phyloP scores from a whole-genome alignment of 768 basidiomycete genomes.

The Neoboletus magnificus region DNA sequence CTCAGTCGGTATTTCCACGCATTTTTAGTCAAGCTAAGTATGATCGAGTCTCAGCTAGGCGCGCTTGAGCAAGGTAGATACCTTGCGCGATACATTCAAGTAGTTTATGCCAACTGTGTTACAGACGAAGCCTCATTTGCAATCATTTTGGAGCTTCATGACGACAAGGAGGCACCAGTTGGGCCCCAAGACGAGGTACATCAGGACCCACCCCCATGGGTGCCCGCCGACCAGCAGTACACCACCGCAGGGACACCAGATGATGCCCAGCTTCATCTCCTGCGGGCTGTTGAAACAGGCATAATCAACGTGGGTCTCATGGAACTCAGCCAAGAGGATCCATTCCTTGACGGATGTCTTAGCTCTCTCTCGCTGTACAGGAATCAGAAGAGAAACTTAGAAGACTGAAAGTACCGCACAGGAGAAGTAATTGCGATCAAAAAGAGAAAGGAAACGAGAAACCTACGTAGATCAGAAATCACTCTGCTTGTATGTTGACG shows the following conservation, averaged over 20 bases:
- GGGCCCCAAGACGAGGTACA: slow-evolving; percentile 43
- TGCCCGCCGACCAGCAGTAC: slow-evolving; percentile 66
- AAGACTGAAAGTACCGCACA: slow-evolving; percentile 5
- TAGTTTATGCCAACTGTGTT: neutral
- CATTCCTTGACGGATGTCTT: slow-evolving; percentile 2
- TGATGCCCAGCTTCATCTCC: slow-evolving; percentile 65
- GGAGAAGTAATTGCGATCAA: slow-evolving; percentile 1
- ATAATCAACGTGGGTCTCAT: slow-evolving; percentile 62
- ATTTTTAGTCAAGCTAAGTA: slow-evolving; percentile 75
- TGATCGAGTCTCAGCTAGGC: slow-evolving; percentile 71
- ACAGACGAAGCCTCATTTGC: slow-evolving; percentile 75
- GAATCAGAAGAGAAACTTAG: slow-evolving; percentile 71
- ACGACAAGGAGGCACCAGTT: slow-evolving; percentile 55
- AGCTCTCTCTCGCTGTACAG: slow-evolving; percentile 77
- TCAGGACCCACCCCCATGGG: slow-evolving; percentile 72
- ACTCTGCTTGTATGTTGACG: neutral
- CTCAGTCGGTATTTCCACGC: slow-evolving; percentile 79
- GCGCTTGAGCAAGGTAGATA: slow-evolving; percentile 51
- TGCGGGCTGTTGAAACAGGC: slow-evolving; percentile 81
- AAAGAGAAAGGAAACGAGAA: slow-evolving; percentile 12
- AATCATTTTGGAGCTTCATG: slow-evolving; percentile 76
- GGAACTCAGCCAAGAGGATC: neutral
- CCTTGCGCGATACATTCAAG: neutral
- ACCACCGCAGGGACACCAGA: slow-evolving; percentile 67
- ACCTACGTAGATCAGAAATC: neutral